phyloP scores from a whole-genome alignment of 495 filamentous ascomycete genomes.

The Talaromyces proteolyticus region DNA sequence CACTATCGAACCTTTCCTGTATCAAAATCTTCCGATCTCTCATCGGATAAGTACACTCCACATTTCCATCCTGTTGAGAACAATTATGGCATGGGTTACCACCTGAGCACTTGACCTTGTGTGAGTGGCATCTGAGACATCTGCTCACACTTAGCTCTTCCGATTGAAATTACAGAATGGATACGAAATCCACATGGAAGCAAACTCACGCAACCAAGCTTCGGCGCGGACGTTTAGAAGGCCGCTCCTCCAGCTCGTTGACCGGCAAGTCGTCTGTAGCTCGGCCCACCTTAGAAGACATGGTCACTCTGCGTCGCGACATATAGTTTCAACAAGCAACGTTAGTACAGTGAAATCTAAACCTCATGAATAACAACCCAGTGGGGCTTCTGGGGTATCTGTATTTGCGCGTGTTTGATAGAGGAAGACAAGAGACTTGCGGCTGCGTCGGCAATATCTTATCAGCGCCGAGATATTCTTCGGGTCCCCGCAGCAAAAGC shows the following conservation, averaged over 20 bases:
- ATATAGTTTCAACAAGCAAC: neutral
- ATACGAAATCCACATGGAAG: neutral
- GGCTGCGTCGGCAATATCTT: neutral
- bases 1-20: constrained; percentile 19
- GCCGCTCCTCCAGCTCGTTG: constrained; percentile 2
- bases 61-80: constrained; percentile 13
- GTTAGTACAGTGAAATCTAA: no score
- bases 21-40: constrained; percentile 29
- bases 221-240: neutral
- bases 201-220: constrained; percentile 2
- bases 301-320: neutral
- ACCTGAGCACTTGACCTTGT: constrained; percentile 34
- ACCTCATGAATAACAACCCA: no score
- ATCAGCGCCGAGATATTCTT: neutral
- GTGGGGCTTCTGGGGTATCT: no score
- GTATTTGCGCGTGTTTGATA: no score
- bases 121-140: constrained; percentile 27
- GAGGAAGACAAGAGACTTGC: neutral
- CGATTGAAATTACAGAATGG: neutral
- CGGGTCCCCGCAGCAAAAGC: neutral
- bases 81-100: constrained; percentile 27
- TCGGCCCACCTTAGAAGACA: neutral
- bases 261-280: neutral
- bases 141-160: constrained; percentile 18
- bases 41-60: constrained; percentile 25